Percentiles rank a stretch among this genome's conserved stretches.
phyloP scores from a whole-genome alignment of 352 stramenopile genomes.

The Pythium scleroteichum region DNA sequence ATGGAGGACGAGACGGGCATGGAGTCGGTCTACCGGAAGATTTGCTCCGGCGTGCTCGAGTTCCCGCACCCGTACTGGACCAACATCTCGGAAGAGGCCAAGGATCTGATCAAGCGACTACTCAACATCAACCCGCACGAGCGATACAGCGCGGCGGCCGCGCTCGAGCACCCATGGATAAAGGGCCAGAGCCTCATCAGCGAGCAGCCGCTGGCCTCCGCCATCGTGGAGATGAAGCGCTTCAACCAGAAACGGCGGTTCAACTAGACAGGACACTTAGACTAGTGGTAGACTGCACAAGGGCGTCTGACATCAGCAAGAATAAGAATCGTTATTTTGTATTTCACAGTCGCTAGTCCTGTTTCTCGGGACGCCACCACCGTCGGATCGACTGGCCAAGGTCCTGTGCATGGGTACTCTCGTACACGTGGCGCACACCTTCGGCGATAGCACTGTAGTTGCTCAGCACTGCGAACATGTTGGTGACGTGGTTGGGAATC shows the following conservation, averaged over 20 bases:
- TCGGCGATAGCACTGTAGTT: conserved; percentile 66
- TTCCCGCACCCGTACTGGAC: conserved; percentile 86
- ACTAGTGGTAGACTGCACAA: neutral
- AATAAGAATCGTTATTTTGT: conserved; percentile 12
- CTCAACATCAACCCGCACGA: conserved; percentile 77
- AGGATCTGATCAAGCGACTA: conserved; percentile 79
- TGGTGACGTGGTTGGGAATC: conserved; percentile 64
- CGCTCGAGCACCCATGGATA: conserved; percentile 85
- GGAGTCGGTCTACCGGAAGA: conserved; percentile 86
- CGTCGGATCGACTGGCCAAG: conserved; percentile 34
- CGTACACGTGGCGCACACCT: conserved; percentile 50
- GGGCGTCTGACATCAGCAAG: neutral
- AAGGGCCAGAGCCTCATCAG: conserved; percentile 62
- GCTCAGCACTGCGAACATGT: conserved; percentile 48
- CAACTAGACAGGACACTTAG: conserved; percentile 44
- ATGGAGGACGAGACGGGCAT: conserved; percentile 79
- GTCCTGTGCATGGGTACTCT: conserved; percentile 59
- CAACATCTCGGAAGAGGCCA: conserved; percentile 83
- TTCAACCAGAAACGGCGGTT: conserved; percentile 90
- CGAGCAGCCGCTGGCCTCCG: conserved; percentile 77
- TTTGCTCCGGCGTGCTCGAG: conserved; percentile 73
- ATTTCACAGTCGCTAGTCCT: neutral
- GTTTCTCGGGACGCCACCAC: conserved; percentile 42
- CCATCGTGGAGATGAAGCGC: conserved; percentile 87
- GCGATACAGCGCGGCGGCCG: conserved; percentile 67